phyloP scores from a whole-genome alignment of 306 rosid genomes.

The Arachis stenosperma region DNA sequence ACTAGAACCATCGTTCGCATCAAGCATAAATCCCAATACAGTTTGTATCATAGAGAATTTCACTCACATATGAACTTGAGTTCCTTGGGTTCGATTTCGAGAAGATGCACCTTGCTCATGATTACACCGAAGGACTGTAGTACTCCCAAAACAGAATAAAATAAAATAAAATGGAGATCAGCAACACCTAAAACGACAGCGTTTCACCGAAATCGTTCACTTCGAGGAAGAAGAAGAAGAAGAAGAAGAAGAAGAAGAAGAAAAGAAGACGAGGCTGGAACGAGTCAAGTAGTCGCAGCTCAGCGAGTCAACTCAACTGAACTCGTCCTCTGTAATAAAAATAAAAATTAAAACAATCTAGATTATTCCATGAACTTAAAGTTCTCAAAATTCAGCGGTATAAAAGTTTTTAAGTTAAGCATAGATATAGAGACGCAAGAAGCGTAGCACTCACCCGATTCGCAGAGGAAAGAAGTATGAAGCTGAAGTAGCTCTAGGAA shows the following conservation, averaged over 20 bases:
- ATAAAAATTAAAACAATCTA: neutral
- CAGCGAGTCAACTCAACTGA: constrained; percentile 43
- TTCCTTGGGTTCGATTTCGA: constrained; percentile 82
- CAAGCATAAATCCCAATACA: neutral
- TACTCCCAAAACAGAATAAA: neutral
- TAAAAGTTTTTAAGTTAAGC: no score
- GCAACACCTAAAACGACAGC: constrained; percentile 24
- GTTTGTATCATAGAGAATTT: neutral
- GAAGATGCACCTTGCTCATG: constrained; percentile 62
- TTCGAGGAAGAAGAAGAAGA: constrained; percentile 15
- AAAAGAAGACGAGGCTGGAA: no score
- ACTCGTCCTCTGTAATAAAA: constrained; percentile 21
- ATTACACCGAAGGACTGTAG: constrained; percentile 33
- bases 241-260: constrained; percentile 4
- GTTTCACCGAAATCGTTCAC: constrained; percentile 28
- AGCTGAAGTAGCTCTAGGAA: neutral
- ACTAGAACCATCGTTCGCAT: neutral
- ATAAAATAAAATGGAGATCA: constrained; percentile 37
- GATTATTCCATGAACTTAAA: neutral
- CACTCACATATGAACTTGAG: constrained; percentile 75
- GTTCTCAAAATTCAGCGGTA: constrained; percentile 15
- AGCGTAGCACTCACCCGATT: neutral
- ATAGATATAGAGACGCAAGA: no score
- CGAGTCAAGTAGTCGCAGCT: constrained; percentile 32
- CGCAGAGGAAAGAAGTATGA: neutral